Evolutionary conservation across 1,139 yeast genomes (phyloP).

Genomic region (Taphrina populina): DNA sequence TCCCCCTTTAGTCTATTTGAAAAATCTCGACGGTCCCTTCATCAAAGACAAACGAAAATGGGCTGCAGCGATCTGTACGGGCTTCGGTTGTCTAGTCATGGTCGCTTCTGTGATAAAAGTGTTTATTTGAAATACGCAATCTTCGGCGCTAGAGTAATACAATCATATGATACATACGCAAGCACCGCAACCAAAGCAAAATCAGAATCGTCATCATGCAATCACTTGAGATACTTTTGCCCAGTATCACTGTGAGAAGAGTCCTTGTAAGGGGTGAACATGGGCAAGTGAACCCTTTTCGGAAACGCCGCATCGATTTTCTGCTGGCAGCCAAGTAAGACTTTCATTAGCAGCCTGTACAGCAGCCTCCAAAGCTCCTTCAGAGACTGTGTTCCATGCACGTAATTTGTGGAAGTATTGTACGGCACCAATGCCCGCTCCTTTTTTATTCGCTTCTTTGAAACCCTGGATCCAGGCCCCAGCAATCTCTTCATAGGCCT

Average conservation of each 20-base stretch:
- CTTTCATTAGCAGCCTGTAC: slow-evolving; percentile 37
- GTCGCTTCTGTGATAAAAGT: slow-evolving; percentile 58
- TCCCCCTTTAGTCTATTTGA: slow-evolving; percentile 80
- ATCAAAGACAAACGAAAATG: slow-evolving; percentile 48
- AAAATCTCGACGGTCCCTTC: slow-evolving; percentile 55
- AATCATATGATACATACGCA: no score
- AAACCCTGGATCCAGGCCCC: slow-evolving; percentile 72
- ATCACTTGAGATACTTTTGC: not conserved
- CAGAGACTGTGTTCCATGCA: slow-evolving; percentile 59
- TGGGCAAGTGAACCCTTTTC: no score
- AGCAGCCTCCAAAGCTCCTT: slow-evolving; percentile 44
- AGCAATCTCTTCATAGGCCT: slow-evolving; percentile 78
- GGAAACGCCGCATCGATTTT: no score
- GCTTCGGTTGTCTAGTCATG: slow-evolving; percentile 77
- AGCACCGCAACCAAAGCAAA: no score
- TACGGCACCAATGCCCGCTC: slow-evolving; percentile 50
- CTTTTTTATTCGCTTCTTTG: slow-evolving; percentile 50
- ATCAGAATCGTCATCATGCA: no score
- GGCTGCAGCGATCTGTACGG: slow-evolving; percentile 61
- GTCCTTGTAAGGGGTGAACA: slow-evolving; percentile 6
- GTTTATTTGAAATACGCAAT: not conserved
- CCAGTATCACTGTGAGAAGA: slow-evolving; percentile 1
- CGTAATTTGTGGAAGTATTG: slow-evolving; percentile 59
- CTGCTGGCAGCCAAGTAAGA: slow-evolving; percentile 22
- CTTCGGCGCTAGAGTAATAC: not conserved